Conservation (phyloP, 2,329 filamentous ascomycete species). For the Achaetomium macrosporum region DNA sequence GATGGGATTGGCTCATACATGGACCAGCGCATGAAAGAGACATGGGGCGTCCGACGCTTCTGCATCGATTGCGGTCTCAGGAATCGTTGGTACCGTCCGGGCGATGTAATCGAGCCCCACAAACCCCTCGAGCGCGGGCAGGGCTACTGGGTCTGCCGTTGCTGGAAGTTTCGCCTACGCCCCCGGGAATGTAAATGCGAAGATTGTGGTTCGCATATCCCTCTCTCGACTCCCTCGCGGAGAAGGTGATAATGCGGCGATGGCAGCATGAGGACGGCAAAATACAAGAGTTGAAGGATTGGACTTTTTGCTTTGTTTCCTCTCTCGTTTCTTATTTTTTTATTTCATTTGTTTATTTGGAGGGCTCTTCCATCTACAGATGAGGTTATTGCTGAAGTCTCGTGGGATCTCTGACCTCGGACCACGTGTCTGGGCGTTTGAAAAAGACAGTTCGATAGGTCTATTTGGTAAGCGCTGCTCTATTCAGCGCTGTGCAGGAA, state of each 20-base stretch:
- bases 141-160: conserved; percentile 20
- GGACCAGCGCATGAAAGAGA: conserved; percentile 12
- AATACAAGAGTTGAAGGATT: too few relatives aligned
- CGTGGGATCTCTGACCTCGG: too few relatives aligned
- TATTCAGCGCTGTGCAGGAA: neutral
- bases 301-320: too few relatives aligned
- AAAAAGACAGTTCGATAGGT: neutral
- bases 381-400: too few relatives aligned
- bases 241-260: neutral
- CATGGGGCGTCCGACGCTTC: conserved; percentile 19
- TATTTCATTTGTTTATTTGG: too few relatives aligned
- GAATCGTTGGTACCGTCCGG: conserved; percentile 16
- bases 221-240: neutral
- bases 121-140: neutral
- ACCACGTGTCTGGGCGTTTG: neutral
- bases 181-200: neutral
- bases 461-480: neutral
- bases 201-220: neutral
- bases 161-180: conserved; percentile 10
- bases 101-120: conserved; percentile 21
- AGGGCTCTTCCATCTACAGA: too few relatives aligned
- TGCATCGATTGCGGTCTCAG: conserved; percentile 24
- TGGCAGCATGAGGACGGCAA: too few relatives aligned
- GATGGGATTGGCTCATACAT: neutral
- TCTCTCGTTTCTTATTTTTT: too few relatives aligned